Percentiles rank a stretch among this genome's conserved stretches.
phyloP scores from a whole-genome alignment of 2,329 filamentous ascomycete species.

The Trichoderma sp. region DNA sequence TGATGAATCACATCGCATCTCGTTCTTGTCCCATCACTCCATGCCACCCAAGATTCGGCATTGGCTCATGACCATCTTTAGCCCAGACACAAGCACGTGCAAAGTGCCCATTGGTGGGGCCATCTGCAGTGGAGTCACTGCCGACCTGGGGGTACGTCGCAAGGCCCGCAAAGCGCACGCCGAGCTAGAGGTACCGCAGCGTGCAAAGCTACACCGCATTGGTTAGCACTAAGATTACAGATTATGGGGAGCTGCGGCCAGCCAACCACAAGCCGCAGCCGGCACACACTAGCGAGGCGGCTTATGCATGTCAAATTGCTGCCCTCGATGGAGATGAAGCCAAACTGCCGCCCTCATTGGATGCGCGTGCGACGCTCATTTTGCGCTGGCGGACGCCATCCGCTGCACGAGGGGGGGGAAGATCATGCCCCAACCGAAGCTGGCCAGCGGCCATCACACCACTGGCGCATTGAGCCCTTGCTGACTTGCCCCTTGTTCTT shows the following conservation, averaged over 20 bases:
- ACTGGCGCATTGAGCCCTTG: neutral
- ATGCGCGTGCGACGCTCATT: neutral
- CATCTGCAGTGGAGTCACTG: neutral
- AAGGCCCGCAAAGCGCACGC: neutral
- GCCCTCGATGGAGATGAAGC: neutral
- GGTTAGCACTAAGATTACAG: neutral
- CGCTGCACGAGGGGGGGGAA: neutral
- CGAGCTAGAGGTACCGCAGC: constrained; percentile 1
- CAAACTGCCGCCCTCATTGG: neutral
- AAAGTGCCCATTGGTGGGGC: constrained; percentile 7
- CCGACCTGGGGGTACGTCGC: neutral
- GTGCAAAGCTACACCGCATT: neutral
- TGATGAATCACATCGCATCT: neutral
- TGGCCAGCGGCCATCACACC: constrained; percentile 1
- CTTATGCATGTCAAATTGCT: constrained; percentile 17
- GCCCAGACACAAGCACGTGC: constrained; percentile 4
- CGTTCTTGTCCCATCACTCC: neutral
- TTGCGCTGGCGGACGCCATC: constrained; percentile 1
- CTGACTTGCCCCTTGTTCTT: neutral
- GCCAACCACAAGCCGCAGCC: neutral
- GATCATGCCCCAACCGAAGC: constrained; percentile 9
- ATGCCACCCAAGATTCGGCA: constrained; percentile 1
- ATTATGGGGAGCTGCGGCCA: neutral
- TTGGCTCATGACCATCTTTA: constrained; percentile 3
- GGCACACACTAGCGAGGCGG: neutral